Evolutionary conservation across 805 yeast species (phyloP).

Genomic region (Starmerella asiatica): DNA sequence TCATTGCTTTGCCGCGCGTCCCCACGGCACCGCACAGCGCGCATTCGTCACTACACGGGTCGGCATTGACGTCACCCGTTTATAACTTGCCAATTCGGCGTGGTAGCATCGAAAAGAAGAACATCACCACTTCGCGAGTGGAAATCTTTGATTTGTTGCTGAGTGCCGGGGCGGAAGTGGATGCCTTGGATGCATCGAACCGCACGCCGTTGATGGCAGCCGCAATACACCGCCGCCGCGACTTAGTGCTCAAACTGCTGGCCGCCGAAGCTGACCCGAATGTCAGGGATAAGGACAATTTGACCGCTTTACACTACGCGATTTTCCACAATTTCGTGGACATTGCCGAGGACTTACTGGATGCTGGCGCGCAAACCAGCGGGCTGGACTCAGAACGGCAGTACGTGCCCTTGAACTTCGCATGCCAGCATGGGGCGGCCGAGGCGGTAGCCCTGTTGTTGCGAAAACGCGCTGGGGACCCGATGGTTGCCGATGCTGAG

Average conservation of each 20-base stretch:
- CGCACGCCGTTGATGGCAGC: conserved; percentile 82
- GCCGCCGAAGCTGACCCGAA: conserved; percentile 29
- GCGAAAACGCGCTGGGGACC: conserved; percentile 29
- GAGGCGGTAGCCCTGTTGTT: conserved; percentile 55
- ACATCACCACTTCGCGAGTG: conserved; percentile 20
- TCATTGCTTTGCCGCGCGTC: not conserved
- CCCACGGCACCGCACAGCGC: not conserved
- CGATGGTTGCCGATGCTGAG: conserved; percentile 58
- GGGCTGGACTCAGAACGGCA: conserved; percentile 30
- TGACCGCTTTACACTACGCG: conserved; percentile 71
- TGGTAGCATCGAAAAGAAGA: conserved; percentile 1
- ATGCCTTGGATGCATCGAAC: conserved; percentile 35
- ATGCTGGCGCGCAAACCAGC: conserved; percentile 33
- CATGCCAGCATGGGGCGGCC: conserved; percentile 72
- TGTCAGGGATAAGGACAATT: conserved; percentile 31
- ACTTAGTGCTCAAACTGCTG: conserved; percentile 33
- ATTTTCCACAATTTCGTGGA: conserved; percentile 53
- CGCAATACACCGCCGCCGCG: conserved; percentile 39
- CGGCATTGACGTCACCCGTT: too few relatives aligned
- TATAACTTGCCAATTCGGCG: too few relatives aligned
- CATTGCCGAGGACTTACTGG: conserved; percentile 38
- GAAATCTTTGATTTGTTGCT: conserved; percentile 25
- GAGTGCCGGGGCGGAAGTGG: conserved; percentile 19
- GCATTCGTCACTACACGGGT: not conserved
- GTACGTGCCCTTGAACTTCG: conserved; percentile 58